phyloP scores from a whole-genome alignment of 257 asterid genomes.

The Nicotiana otophora region DNA sequence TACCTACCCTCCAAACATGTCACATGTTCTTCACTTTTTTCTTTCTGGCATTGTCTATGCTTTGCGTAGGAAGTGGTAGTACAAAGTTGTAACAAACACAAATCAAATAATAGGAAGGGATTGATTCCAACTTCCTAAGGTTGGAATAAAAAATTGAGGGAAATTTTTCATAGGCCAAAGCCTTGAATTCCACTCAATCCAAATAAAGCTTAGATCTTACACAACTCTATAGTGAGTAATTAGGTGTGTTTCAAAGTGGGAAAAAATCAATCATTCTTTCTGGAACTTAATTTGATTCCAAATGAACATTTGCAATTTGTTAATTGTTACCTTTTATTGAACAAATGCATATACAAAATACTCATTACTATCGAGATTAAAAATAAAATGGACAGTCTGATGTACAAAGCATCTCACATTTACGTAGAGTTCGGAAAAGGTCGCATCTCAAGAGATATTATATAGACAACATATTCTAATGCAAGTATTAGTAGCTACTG shows the following conservation, averaged over 20 bases:
- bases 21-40: slow-evolving; percentile 36
- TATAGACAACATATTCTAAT: too few relatives aligned
- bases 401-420: too few relatives aligned
- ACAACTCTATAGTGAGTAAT: neutral
- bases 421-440: accelerated
- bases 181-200: neutral
- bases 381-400: too few relatives aligned
- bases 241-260: slow-evolving; percentile 25
- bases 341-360: too few relatives aligned
- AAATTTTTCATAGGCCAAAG: neutral
- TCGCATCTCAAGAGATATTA: too few relatives aligned
- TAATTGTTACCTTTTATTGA: too few relatives aligned
- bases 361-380: too few relatives aligned
- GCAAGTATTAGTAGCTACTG: accelerated
- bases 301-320: neutral
- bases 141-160: neutral
- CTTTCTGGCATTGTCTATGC: neutral
- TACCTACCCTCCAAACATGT: slow-evolving; percentile 52
- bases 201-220: slow-evolving; percentile 3
- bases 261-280: slow-evolving; percentile 37
- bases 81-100: neutral
- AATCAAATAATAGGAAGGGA: neutral
- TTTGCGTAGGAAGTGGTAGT: neutral
- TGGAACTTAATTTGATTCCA: slow-evolving; percentile 22
- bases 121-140: neutral